A percentile compares a stretch with the other conserved stretches of the same genome.
These are phyloP conservation scores for Coccomyxa sp. DNA, from an alignment of 139 green algal genomes.

Conservation along the genomic window DNA sequence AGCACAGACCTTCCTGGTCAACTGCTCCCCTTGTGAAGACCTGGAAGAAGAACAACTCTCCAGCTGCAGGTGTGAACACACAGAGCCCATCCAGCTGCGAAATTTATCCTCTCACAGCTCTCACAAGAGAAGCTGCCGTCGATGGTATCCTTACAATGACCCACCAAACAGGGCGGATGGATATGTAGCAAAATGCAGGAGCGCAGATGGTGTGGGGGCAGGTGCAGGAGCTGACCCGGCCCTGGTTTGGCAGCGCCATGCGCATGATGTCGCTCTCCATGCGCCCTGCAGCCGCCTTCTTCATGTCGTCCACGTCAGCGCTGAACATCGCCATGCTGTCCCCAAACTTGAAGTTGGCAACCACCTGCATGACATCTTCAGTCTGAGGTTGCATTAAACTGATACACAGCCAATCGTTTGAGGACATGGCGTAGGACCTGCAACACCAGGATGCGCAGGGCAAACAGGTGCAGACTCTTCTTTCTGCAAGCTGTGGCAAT, in stretches of 20 bases:
- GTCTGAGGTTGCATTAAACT: background rate
- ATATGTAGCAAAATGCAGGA: too few species aligned
- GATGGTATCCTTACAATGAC: too few species aligned
- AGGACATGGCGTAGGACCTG: background rate
- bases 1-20: background rate
- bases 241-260: background rate
- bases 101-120: too few species aligned
- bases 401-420: background rate
- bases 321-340: slow-evolving; percentile 57
- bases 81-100: too few species aligned
- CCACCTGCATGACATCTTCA: slow-evolving; percentile 20
- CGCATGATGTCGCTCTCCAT: slow-evolving; percentile 17
- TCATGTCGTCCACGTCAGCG: slow-evolving; percentile 31
- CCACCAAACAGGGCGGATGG: too few species aligned
- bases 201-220: too few species aligned
- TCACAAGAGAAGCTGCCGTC: too few species aligned
- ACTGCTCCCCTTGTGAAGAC: too few species aligned
- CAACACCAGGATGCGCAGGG: background rate
- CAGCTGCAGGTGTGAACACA: too few species aligned
- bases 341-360: slow-evolving; percentile 35
- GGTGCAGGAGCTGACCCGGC: background rate
- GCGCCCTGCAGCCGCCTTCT: slow-evolving; percentile 12
- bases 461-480: background rate
- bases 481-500: background rate
- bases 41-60: too few species aligned